These are phyloP conservation scores for Apiospora aurea DNA, from an alignment of 2,329 filamentous ascomycete genomes.

Conservation along the genomic window DNA sequence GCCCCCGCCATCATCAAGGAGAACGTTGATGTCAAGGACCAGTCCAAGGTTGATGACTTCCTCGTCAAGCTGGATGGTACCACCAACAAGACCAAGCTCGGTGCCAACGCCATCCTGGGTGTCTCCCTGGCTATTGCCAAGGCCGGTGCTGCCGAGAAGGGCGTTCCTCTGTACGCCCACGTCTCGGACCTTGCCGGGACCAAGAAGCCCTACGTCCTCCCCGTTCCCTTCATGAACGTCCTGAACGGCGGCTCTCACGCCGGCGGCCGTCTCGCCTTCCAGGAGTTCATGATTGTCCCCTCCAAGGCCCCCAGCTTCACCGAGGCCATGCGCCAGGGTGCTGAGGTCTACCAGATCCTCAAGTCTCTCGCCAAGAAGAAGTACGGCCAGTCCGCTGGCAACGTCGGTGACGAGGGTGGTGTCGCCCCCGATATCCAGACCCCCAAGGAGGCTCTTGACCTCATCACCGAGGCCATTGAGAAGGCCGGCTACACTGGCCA, in stretches of 20 bases:
- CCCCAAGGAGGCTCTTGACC: slow-evolving; percentile 92
- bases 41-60: slow-evolving; percentile 83
- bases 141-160: slow-evolving; percentile 89
- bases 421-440: slow-evolving; percentile 99
- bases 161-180: slow-evolving; percentile 85
- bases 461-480: slow-evolving; percentile 95
- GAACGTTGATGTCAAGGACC: slow-evolving; percentile 84
- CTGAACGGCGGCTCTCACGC: slow-evolving; percentile 94
- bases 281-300: slow-evolving; percentile 96
- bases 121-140: slow-evolving; percentile 86
- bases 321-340: slow-evolving; percentile 94
- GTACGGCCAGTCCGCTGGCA: slow-evolving; percentile 98
- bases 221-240: slow-evolving; percentile 93
- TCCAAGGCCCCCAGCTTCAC: slow-evolving; percentile 87
- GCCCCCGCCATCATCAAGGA: slow-evolving; percentile 84
- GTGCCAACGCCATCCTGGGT: slow-evolving; percentile 88
- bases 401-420: slow-evolving; percentile 99
- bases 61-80: slow-evolving; percentile 86
- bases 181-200: slow-evolving; percentile 87
- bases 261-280: slow-evolving; percentile 93
- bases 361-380: slow-evolving; percentile 98
- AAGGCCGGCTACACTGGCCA: slow-evolving; percentile 93
- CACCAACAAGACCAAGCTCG: slow-evolving; percentile 85
- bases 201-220: slow-evolving; percentile 91
- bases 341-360: slow-evolving; percentile 98